phyloP scores from a whole-genome alignment of 768 basidiomycete genomes.

The Boletus edulis region DNA sequence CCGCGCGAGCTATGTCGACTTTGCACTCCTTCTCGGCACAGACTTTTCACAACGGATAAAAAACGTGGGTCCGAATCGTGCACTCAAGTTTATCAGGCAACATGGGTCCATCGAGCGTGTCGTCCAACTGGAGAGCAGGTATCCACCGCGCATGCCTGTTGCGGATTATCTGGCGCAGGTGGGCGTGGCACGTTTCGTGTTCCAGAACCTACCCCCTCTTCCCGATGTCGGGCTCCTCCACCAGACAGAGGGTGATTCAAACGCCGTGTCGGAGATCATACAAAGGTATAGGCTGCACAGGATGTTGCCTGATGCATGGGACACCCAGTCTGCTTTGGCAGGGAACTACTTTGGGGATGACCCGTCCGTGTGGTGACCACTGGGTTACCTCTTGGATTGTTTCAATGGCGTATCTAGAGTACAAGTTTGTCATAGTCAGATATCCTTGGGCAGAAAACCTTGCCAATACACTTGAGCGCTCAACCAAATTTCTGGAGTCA shows the following conservation, averaged over 20 bases:
- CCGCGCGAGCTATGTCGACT: constrained; percentile 68
- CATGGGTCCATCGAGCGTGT: constrained; percentile 73
- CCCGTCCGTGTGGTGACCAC: constrained; percentile 36
- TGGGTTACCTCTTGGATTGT: not conserved
- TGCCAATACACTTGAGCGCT: no score
- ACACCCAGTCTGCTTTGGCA: constrained; percentile 43
- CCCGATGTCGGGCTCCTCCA: constrained; percentile 42
- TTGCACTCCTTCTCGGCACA: constrained; percentile 83
- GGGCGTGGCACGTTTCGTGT: constrained; percentile 58
- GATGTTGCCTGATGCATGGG: constrained; percentile 38
- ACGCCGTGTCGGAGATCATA: constrained; percentile 44
- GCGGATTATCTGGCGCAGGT: constrained; percentile 65
- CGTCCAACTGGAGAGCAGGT: constrained; percentile 51
- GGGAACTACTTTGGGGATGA: constrained; percentile 71
- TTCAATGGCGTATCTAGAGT: not conserved
- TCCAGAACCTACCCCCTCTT: constrained; percentile 62
- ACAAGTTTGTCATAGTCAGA: not conserved
- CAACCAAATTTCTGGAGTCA: no score
- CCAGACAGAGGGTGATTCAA: constrained; percentile 39
- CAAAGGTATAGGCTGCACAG: constrained; percentile 50
- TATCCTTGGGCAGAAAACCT: no score
- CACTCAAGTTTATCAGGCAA: constrained; percentile 70
- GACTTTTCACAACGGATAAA: constrained; percentile 88
- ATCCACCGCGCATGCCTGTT: constrained; percentile 44
- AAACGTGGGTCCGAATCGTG: constrained; percentile 74